A percentile compares a stretch with the other conserved stretches of the same genome.
Evolutionary conservation across 2,329 filamentous ascomycete species (phyloP).

Genomic region (Pseudogymnoascus sp.): DNA sequence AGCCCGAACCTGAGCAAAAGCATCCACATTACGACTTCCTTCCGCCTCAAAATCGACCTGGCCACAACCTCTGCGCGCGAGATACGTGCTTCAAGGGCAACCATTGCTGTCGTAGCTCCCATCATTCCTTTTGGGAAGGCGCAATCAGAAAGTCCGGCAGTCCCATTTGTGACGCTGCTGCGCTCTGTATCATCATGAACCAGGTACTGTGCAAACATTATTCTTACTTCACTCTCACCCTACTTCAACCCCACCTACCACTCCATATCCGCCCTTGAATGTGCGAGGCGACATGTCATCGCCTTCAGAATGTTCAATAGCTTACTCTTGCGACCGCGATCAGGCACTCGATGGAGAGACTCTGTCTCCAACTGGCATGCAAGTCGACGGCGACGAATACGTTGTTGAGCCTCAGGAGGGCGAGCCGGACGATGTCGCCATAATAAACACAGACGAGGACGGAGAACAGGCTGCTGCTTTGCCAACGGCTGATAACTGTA

Average conservation of each 20-base stretch:
- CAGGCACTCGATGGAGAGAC: constrained; percentile 24
- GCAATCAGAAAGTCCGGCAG: constrained; percentile 6
- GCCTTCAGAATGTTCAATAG: background rate
- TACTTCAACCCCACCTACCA: background rate
- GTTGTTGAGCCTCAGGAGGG: constrained; percentile 24
- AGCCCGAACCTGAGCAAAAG: constrained; percentile 6
- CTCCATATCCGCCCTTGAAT: background rate
- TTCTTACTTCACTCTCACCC: background rate
- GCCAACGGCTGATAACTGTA: constrained; percentile 34
- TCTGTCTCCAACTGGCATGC: constrained; percentile 29
- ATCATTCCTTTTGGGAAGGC: constrained; percentile 9
- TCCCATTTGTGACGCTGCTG: background rate
- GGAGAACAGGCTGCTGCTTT: constrained; percentile 21
- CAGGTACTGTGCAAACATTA: constrained; percentile 1
- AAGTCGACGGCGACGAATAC: constrained; percentile 26
- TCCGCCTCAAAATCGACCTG: constrained; percentile 6
- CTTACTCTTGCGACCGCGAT: constrained; percentile 8
- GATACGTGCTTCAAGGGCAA: constrained; percentile 6
- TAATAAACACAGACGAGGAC: constrained; percentile 32
- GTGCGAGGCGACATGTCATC: background rate
- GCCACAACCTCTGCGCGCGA: constrained; percentile 6
- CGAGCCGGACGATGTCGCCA: constrained; percentile 35
- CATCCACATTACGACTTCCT: constrained; percentile 4
- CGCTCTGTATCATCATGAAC: constrained; percentile 4
- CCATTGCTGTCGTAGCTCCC: constrained; percentile 8